A percentile compares a stretch with the other conserved stretches of the same genome.
Evolutionary conservation across 2,329 filamentous ascomycete genomes (phyloP).

Genomic region (Botrytis galanthina): DNA sequence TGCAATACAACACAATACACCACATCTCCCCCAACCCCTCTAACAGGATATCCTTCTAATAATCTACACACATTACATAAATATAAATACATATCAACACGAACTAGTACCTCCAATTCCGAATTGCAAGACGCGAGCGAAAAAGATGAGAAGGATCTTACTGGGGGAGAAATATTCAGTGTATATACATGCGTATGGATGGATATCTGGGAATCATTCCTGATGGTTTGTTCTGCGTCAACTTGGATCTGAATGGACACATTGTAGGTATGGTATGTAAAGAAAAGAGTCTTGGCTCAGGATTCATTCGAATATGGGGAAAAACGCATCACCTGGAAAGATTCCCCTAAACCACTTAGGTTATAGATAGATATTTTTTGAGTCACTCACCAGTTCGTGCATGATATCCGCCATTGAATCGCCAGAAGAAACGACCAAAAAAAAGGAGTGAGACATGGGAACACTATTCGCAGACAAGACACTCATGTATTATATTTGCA

Average conservation of each 20-base stretch:
- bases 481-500: neutral
- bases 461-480: neutral
- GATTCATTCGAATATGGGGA: neutral
- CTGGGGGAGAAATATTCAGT: neutral
- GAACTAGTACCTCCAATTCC: too few species aligned
- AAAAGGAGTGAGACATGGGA: neutral
- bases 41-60: neutral
- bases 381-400: neutral
- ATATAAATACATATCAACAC: neutral
- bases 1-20: too few species aligned
- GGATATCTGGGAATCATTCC: neutral
- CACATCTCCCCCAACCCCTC: neutral
- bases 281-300: neutral
- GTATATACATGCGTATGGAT: too few species aligned
- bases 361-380: neutral
- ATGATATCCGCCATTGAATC: neutral
- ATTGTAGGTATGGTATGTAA: rapidly evolving
- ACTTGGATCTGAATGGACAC: neutral
- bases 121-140: too few species aligned
- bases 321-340: neutral
- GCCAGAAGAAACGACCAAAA: neutral
- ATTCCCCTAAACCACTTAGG: neutral
- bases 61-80: too few species aligned
- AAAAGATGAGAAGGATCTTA: too few species aligned
- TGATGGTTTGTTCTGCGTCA: rapidly evolving